phyloP scores from a whole-genome alignment of 176 grass and related monocot genomes.

The Eragrostis nindensis region DNA sequence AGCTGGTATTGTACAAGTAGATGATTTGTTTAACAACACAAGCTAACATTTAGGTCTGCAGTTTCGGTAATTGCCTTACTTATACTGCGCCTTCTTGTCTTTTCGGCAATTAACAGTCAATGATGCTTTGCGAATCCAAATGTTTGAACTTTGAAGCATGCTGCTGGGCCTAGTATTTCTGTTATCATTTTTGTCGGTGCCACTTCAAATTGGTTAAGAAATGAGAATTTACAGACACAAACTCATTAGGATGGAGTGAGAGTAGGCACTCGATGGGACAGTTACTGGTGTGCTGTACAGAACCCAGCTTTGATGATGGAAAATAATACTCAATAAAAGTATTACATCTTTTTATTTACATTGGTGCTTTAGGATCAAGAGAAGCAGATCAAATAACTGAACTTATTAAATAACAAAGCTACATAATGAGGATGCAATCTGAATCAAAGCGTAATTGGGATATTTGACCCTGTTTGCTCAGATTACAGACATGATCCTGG shows the following conservation, averaged over 20 bases:
- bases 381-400: background rate
- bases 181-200: background rate
- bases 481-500: background rate
- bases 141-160: background rate
- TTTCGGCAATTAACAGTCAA: background rate
- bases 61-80: constrained; percentile 2
- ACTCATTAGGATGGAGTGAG: background rate
- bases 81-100: background rate
- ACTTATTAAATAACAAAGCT: background rate
- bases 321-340: background rate
- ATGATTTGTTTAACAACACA: too few species aligned
- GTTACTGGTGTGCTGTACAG: background rate
- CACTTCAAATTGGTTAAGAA: background rate
- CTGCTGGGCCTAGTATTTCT: background rate
- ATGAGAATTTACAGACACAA: background rate
- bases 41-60: background rate
- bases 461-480: background rate
- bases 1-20: too few species aligned
- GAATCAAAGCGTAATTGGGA: background rate
- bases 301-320: background rate
- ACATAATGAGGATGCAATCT: background rate
- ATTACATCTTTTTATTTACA: background rate
- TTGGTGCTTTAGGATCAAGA: background rate
- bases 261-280: background rate
- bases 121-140: background rate